Conservation (phyloP, 371 early-diverging fungal species). For the Mucor piriformis region DNA sequence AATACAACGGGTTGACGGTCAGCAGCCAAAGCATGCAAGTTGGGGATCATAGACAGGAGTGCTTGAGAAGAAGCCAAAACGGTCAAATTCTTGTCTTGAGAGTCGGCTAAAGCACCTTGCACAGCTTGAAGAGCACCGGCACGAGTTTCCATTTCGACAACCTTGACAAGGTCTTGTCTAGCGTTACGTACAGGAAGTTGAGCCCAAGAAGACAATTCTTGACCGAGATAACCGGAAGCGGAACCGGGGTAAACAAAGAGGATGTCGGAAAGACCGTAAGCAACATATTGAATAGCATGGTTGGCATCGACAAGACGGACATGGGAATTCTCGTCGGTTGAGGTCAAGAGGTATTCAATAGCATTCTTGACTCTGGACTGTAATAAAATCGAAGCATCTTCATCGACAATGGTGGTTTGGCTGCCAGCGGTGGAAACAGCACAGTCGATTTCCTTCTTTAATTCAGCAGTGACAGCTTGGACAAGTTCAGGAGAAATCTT, state of each 20-base stretch:
- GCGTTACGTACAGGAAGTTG: slow-evolving; percentile 61
- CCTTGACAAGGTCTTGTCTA: slow-evolving; percentile 63
- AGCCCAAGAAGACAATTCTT: slow-evolving; percentile 65
- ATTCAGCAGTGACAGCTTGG: slow-evolving; percentile 28
- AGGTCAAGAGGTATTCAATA: slow-evolving; percentile 27
- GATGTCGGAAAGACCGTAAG: slow-evolving; percentile 78
- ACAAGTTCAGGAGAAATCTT: slow-evolving; percentile 34
- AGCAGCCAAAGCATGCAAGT: slow-evolving; percentile 71
- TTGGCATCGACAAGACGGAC: slow-evolving; percentile 60
- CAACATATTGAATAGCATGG: slow-evolving; percentile 73
- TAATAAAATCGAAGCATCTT: slow-evolving; percentile 38
- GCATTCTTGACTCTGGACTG: slow-evolving; percentile 38
- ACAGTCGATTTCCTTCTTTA: slow-evolving; percentile 36
- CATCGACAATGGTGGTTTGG: slow-evolving; percentile 51
- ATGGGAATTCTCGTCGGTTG: slow-evolving; percentile 9
- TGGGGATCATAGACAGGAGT: slow-evolving; percentile 80
- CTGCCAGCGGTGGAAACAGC: slow-evolving; percentile 43
- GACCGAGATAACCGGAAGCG: slow-evolving; percentile 64
- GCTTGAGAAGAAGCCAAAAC: slow-evolving; percentile 78
- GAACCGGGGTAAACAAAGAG: slow-evolving; percentile 78
- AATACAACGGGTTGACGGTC: slow-evolving; percentile 73
- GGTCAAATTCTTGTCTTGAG: slow-evolving; percentile 44
- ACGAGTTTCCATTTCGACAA: slow-evolving; percentile 76
- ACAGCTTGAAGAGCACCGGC: slow-evolving; percentile 82
- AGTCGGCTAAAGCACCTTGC: slow-evolving; percentile 70